Percentiles rank a stretch among this genome's conserved stretches.
phyloP scores from a whole-genome alignment of 306 rosid genomes.

The Luffa acutangula region DNA sequence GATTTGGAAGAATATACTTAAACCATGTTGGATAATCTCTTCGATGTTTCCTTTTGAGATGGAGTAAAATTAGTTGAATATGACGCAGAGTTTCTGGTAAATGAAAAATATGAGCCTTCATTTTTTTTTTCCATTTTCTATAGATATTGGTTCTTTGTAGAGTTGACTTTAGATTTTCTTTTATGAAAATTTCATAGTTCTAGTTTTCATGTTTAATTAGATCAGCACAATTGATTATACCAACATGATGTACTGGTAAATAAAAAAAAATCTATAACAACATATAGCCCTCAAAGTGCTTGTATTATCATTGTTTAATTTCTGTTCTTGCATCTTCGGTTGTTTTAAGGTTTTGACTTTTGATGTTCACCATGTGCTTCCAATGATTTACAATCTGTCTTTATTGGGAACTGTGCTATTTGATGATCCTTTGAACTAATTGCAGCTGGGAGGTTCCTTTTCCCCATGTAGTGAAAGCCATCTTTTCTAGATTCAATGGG shows the following conservation, averaged over 20 bases:
- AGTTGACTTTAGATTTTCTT: not conserved
- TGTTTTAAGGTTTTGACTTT: not conserved
- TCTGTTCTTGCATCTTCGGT: not conserved
- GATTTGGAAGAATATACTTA: not conserved
- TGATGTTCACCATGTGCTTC: not conserved
- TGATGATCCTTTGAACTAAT: slow-evolving; percentile 21
- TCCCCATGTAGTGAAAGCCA: slow-evolving; percentile 45
- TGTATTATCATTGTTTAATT: not conserved
- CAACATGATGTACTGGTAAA: not conserved
- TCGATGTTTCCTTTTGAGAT: not conserved
- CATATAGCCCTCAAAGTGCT: not conserved
- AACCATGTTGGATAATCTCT: not conserved
- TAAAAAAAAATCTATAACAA: not conserved
- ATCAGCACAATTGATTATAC: not conserved
- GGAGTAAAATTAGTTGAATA: not conserved
- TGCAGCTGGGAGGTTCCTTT: slow-evolving; percentile 94
- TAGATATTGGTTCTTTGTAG: not conserved
- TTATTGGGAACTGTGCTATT: not conserved
- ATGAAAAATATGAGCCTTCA: not conserved
- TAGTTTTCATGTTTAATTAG: not conserved
- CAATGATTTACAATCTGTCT: not conserved
- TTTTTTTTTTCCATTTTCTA: not conserved
- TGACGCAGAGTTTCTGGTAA: not conserved
- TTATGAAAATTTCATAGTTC: not conserved
- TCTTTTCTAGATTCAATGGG: slow-evolving; percentile 30